Base-by-base conservation (phyloP, 192 early-diverging fungal genomes). In the Globomyces pollinis-pini region DNA sequence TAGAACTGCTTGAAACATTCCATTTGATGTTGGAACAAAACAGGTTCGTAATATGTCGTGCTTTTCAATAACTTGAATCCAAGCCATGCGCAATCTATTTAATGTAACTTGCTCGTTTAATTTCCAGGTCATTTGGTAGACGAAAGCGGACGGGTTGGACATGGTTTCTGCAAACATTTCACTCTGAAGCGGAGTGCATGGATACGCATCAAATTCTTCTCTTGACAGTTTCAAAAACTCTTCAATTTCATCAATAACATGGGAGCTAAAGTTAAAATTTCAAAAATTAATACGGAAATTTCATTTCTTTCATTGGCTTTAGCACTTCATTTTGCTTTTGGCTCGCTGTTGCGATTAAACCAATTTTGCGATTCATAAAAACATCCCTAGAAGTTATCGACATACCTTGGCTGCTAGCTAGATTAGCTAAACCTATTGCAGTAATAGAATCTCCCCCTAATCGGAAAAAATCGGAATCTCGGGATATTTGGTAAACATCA, bases 381-480 rank as follows among this genome's bases (percentile, higher is more conserved):
- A 55, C 53, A 7, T 28, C 3, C n/a, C 23, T 28, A 20, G 53
- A 55, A 20, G 34, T 55, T 15, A 55, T 9, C 21, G 34, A 23
- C 5, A 55, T 26, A 7, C 53, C 53, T 33, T 33, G 29, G 8
- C 12, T 9, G 1, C 33, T 35, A 23, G 35, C 7, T 21, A 1
- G 35, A 11, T 55, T 55, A 9, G 32, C 29, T 28, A 55, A 33
- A 7, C 18, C 29, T 31, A 68, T 64, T 3, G 59, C 45, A 1
- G 18, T 29, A 15, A 74, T 39, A n/a, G 66, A 69, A 44, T 75
- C 73, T 9, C 69, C 69, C 7, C 70, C 73, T 1, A 73, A 51
- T 20, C 65, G 53, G 43, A 72, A 75, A 57, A 75, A 75, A 13
- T 65, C 49, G 8, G 32, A 34, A 15, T 68, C 33, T 20, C 20